These are phyloP conservation scores for Claviceps arundinis DNA, from an alignment of 2,329 filamentous ascomycete genomes.

Conservation along the genomic window DNA sequence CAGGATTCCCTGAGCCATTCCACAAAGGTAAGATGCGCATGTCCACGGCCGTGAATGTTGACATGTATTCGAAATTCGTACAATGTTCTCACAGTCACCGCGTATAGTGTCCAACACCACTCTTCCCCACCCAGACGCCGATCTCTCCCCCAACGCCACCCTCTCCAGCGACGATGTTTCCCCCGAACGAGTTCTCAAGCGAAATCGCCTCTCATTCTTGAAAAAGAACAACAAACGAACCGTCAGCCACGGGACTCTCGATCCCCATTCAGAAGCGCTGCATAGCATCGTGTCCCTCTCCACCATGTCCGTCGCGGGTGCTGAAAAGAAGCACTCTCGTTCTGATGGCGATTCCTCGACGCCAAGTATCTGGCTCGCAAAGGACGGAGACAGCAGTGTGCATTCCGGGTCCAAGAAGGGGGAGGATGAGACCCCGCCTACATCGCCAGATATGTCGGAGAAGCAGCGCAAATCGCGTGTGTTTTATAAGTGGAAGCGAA, in stretches of 20 bases:
- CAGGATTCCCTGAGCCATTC: slow-evolving; percentile 39
- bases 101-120: slow-evolving; percentile 41
- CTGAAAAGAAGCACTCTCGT: slow-evolving; percentile 11
- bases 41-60: background rate
- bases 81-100: background rate
- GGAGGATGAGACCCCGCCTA: slow-evolving; percentile 23
- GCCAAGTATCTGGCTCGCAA: slow-evolving; percentile 19
- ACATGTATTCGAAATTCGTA: background rate
- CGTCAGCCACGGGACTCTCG: slow-evolving; percentile 32
- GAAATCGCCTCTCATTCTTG: slow-evolving; percentile 33
- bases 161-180: slow-evolving; percentile 42
- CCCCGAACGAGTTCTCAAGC: slow-evolving; percentile 25
- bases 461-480: slow-evolving; percentile 15
- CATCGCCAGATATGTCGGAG: slow-evolving; percentile 20
- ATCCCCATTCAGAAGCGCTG: slow-evolving; percentile 19
- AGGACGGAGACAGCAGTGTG: slow-evolving; percentile 27
- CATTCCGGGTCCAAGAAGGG: slow-evolving; percentile 9
- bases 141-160: slow-evolving; percentile 41
- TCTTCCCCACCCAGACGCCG: slow-evolving; percentile 47
- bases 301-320: slow-evolving; percentile 12
- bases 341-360: slow-evolving; percentile 13
- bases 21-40: slow-evolving; percentile 26
- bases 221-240: slow-evolving; percentile 33
- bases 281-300: slow-evolving; percentile 22
- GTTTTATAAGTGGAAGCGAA: slow-evolving; percentile 6